Evolutionary conservation across 2,329 filamentous ascomycete genomes (phyloP).

Genomic region (Fusarium sp.): DNA sequence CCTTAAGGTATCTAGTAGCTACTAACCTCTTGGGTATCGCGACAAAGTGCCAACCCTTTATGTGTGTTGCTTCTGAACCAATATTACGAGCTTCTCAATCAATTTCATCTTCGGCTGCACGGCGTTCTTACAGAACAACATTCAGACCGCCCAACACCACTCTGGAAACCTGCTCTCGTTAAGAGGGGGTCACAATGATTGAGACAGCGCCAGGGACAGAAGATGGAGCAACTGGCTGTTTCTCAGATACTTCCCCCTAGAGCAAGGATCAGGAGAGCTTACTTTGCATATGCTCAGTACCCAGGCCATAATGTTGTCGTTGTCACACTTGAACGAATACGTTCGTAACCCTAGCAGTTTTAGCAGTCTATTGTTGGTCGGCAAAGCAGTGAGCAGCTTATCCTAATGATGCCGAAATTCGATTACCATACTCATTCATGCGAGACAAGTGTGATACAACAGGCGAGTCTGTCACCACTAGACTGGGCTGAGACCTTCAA

Average conservation of each 20-base stretch:
- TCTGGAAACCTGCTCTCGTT: neutral
- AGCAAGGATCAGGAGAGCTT: neutral
- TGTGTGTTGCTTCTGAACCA: neutral
- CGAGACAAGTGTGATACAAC: conserved; percentile 6
- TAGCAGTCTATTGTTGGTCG: neutral
- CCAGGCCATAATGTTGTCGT: neutral
- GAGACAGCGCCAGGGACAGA: neutral
- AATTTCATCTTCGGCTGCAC: neutral
- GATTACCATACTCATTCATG: conserved; percentile 27
- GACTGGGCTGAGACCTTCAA: neutral
- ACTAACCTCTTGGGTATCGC: too few species aligned
- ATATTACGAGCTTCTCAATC: neutral
- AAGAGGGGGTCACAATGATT: neutral
- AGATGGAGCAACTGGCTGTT: neutral
- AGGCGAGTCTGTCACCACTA: conserved; percentile 11
- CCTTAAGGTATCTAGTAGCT: too few species aligned
- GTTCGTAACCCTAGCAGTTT: neutral
- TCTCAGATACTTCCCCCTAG: neutral
- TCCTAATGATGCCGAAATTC: conserved; percentile 19
- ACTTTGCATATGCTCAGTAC: neutral
- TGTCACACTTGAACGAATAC: neutral
- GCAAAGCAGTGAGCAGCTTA: neutral
- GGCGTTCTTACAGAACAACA: neutral
- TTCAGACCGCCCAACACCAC: neutral
- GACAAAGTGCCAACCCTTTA: too few species aligned